These are phyloP conservation scores for Podospora fimiseda DNA, from an alignment of 495 filamentous ascomycete species.

Conservation along the genomic window DNA sequence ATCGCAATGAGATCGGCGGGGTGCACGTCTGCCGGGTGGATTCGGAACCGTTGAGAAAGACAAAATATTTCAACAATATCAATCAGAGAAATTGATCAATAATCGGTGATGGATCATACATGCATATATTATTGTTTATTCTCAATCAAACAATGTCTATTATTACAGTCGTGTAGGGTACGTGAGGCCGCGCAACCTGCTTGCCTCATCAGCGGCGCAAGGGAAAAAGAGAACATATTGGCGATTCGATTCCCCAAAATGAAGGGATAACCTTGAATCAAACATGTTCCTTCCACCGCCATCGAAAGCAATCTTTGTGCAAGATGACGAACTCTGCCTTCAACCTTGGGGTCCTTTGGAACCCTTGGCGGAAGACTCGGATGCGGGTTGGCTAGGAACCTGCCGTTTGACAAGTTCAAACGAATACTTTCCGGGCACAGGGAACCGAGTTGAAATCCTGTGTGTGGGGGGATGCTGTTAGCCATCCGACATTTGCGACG, in stretches of 20 bases:
- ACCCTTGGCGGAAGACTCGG: conserved; percentile 23
- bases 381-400: conserved; percentile 15
- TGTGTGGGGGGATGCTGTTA: too few relatives aligned
- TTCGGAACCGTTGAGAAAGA: too few relatives aligned
- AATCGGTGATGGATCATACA: too few relatives aligned
- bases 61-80: too few relatives aligned
- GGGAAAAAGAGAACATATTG: conserved; percentile 13
- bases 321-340: not conserved
- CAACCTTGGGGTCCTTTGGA: not conserved
- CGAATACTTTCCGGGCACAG: conserved; percentile 18
- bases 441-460: not conserved
- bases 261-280: not conserved
- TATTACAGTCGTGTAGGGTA: too few relatives aligned
- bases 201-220: not conserved
- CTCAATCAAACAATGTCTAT: too few relatives aligned
- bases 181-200: not conserved
- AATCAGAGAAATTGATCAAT: too few relatives aligned
- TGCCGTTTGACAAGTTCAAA: too few relatives aligned
- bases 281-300: not conserved
- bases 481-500: too few relatives aligned
- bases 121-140: too few relatives aligned
- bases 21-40: conserved; percentile 4
- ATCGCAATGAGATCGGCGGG: not conserved
- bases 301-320: conserved; percentile 1
- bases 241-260: not conserved